A percentile compares a stretch with the other conserved stretches of the same genome.
These are phyloP conservation scores for Trichoderma sp. DNA, from an alignment of 2,329 filamentous ascomycete genomes.

Conservation along the genomic window DNA sequence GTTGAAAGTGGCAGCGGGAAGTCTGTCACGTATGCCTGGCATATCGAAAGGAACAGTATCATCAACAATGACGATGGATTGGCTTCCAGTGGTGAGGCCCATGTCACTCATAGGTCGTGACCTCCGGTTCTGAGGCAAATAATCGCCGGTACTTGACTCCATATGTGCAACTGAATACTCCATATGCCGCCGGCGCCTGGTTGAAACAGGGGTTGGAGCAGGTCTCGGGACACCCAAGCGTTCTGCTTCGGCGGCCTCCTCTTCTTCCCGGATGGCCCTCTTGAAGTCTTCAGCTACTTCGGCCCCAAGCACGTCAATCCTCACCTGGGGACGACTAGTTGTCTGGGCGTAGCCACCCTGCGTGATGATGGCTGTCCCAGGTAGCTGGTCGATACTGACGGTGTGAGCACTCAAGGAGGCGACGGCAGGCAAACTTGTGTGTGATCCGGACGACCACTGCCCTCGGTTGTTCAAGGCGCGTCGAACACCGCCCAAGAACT, in stretches of 20 bases:
- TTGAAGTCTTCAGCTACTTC: slow-evolving; percentile 78
- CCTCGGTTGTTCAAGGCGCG: slow-evolving; percentile 70
- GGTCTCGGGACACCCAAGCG: slow-evolving; percentile 26
- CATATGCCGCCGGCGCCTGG: slow-evolving; percentile 33
- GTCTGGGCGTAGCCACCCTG: slow-evolving; percentile 50
- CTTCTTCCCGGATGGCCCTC: slow-evolving; percentile 70
- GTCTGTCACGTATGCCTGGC: slow-evolving; percentile 51
- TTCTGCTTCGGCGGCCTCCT: slow-evolving; percentile 46
- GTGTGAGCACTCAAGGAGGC: slow-evolving; percentile 53
- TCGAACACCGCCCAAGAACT: slow-evolving; percentile 81
- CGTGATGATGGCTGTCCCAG: slow-evolving; percentile 60
- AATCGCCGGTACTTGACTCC: slow-evolving; percentile 42
- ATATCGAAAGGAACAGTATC: slow-evolving; percentile 56
- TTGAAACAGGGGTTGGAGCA: slow-evolving; percentile 20
- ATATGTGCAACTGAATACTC: slow-evolving; percentile 49
- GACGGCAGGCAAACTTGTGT: slow-evolving; percentile 51
- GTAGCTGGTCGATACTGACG: slow-evolving; percentile 58
- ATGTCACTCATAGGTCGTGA: slow-evolving; percentile 53
- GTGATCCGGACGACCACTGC: slow-evolving; percentile 45
- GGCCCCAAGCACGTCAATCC: slow-evolving; percentile 82
- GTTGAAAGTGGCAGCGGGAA: slow-evolving; percentile 44
- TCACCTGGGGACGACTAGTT: slow-evolving; percentile 54
- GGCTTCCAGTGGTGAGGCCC: slow-evolving; percentile 75
- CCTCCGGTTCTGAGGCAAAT: slow-evolving; percentile 34
- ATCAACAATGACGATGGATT: slow-evolving; percentile 87